Evolutionary conservation across 176 grass and related monocot species (phyloP).

Genomic region (Puya raimondii): DNA sequence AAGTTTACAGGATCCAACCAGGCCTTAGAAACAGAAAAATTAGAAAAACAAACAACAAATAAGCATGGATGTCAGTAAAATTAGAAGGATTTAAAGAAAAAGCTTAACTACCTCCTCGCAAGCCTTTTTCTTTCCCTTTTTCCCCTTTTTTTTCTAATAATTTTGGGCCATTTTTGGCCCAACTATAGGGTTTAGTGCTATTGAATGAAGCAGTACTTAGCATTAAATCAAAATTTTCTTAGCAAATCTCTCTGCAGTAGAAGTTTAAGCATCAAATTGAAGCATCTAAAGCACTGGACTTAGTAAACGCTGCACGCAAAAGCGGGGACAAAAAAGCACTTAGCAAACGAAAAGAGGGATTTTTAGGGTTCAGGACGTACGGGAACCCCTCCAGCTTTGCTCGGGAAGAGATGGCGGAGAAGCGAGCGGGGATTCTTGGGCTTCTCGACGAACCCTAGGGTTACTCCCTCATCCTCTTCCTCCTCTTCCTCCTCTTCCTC

Average conservation of each 20-base stretch:
- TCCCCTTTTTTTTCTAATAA: too few relatives aligned
- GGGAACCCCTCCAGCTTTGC: conserved; percentile 70
- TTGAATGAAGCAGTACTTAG: too few relatives aligned
- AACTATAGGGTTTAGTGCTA: too few relatives aligned
- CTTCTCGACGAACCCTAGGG: conserved; percentile 56
- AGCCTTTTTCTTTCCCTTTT: too few relatives aligned
- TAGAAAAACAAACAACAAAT: not conserved
- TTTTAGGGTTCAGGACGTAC: conserved; percentile 8
- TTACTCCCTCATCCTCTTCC: conserved; percentile 37
- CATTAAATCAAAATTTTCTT: too few relatives aligned
- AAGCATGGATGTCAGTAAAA: not conserved
- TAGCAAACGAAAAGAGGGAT: not conserved
- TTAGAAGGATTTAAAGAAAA: not conserved
- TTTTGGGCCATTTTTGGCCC: too few relatives aligned
- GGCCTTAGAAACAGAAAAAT: conserved; percentile 25
- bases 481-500: conserved; percentile 44
- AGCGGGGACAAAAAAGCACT: too few relatives aligned
- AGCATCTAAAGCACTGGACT: too few relatives aligned
- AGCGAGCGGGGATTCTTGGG: conserved; percentile 38
- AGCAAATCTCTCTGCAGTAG: too few relatives aligned
- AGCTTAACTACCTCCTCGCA: not conserved
- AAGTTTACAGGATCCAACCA: conserved; percentile 80
- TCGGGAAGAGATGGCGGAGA: conserved; percentile 69
- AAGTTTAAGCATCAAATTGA: too few relatives aligned
- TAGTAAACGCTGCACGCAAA: too few relatives aligned